These are phyloP conservation scores for Saccharomyces pastorianus DNA, from an alignment of 1,139 yeast genomes.

Conservation along the genomic window DNA sequence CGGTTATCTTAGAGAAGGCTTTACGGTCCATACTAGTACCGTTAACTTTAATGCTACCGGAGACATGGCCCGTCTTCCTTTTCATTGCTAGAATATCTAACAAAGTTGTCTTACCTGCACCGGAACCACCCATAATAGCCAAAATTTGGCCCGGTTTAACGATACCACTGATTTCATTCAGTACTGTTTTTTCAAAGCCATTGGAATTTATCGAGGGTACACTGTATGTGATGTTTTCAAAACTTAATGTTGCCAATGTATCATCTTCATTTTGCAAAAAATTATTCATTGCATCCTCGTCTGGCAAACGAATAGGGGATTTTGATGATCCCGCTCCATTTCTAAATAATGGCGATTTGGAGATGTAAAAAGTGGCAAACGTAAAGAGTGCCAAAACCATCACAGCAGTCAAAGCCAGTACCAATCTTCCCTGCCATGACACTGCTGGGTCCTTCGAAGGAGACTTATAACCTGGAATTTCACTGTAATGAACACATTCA, in stretches of 20 bases:
- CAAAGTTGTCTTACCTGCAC: constrained; percentile 94
- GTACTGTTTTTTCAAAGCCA: constrained; percentile 36
- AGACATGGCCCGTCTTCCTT: constrained; percentile 61
- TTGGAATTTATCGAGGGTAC: constrained; percentile 32
- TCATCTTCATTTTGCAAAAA: constrained; percentile 44
- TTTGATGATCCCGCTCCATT: constrained; percentile 7
- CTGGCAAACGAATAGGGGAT: constrained; percentile 29
- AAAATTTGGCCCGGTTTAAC: constrained; percentile 82
- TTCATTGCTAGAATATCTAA: constrained; percentile 86
- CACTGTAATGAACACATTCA: constrained; percentile 86
- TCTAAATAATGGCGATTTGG: constrained; percentile 56
- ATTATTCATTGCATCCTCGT: constrained; percentile 34
- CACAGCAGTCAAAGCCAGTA: constrained; percentile 35
- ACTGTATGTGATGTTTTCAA: constrained; percentile 59
- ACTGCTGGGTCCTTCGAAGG: constrained; percentile 51
- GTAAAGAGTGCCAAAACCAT: constrained; percentile 25
- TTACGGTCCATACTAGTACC: constrained; percentile 42
- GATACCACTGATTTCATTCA: constrained; percentile 59
- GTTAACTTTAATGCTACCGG: constrained; percentile 65
- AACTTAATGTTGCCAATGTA: constrained; percentile 64
- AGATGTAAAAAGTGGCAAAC: constrained; percentile 44
- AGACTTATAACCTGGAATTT: constrained; percentile 77
- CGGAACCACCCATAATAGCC: constrained; percentile 98
- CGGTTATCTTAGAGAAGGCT: constrained; percentile 61
- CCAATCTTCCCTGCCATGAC: constrained; percentile 42